phyloP scores from a whole-genome alignment of 148 eudicot genomes.

The Talinum fruticosum region DNA sequence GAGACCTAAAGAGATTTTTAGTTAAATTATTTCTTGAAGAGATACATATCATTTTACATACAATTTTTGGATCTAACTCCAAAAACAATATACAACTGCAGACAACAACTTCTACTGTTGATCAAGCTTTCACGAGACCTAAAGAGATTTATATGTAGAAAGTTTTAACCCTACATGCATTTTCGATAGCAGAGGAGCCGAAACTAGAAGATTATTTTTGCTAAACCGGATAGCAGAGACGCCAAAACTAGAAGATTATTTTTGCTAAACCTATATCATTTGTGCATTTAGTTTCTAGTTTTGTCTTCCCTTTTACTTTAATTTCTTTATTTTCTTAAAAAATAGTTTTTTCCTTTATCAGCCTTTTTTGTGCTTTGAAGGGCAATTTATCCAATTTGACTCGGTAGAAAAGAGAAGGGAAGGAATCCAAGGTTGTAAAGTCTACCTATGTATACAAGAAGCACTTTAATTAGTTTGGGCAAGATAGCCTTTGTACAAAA shows the following conservation, averaged over 20 bases:
- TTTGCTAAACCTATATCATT: neutral
- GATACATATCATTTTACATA: too few species aligned
- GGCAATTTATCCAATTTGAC: neutral
- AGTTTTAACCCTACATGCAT: too few species aligned
- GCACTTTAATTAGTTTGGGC: neutral
- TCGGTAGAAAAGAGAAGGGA: neutral
- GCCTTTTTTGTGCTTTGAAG: neutral
- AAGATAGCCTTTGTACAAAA: neutral
- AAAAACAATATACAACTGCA: too few species aligned
- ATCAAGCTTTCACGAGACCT: too few species aligned
- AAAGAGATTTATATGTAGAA: too few species aligned
- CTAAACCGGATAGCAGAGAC: too few species aligned
- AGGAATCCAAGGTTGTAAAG: conserved; percentile 1
- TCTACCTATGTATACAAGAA: neutral
- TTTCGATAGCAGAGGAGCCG: too few species aligned
- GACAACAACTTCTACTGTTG: too few species aligned
- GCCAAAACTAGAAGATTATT: neutral
- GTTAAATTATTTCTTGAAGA: too few species aligned
- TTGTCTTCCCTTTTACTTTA: neutral
- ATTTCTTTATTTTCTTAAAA: neutral
- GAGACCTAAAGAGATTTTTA: too few species aligned
- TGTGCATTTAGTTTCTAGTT: neutral
- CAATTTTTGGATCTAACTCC: too few species aligned
- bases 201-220: too few species aligned
- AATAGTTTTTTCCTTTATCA: neutral